phyloP scores from a whole-genome alignment of 2,329 filamentous ascomycete species.

The Fusarium sp. region DNA sequence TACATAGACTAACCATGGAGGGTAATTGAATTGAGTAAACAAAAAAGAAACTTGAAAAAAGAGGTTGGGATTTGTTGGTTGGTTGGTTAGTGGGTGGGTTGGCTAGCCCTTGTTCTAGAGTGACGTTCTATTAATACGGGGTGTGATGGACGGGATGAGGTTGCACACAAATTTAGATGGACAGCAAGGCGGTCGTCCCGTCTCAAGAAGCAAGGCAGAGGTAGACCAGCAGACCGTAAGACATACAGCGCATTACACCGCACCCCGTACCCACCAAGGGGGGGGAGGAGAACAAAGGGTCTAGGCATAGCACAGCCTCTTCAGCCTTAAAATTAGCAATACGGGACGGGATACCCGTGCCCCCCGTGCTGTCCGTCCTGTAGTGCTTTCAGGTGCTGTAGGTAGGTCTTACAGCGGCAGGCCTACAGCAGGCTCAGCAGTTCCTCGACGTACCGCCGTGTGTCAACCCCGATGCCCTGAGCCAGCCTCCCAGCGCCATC shows the following conservation, averaged over 20 bases:
- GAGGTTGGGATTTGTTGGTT: neutral
- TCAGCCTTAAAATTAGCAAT: conserved; percentile 21
- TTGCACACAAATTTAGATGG: neutral
- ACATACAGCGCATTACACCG: neutral
- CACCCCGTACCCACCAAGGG: conserved; percentile 3
- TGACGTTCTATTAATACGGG: neutral
- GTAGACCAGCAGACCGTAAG: neutral
- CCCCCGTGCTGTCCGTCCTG: neutral
- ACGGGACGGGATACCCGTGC: neutral
- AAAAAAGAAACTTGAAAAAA: neutral
- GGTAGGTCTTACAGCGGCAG: conserved; percentile 51
- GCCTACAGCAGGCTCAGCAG: conserved; percentile 68
- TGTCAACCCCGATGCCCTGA: conserved; percentile 79
- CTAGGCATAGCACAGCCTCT: conserved; percentile 3
- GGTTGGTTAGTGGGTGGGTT: neutral
- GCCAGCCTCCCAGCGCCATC: conserved; percentile 67
- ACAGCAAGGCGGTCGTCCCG: conserved; percentile 1
- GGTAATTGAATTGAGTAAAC: neutral
- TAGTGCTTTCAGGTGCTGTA: neutral
- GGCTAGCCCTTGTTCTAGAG: neutral
- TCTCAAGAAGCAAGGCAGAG: neutral
- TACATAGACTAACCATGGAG: neutral
- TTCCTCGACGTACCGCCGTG: conserved; percentile 75
- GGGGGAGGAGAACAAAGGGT: neutral
- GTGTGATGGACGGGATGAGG: neutral